These are phyloP conservation scores for Exserohilum turcica DNA, from an alignment of 2,329 filamentous ascomycete species.

Conservation along the genomic window DNA sequence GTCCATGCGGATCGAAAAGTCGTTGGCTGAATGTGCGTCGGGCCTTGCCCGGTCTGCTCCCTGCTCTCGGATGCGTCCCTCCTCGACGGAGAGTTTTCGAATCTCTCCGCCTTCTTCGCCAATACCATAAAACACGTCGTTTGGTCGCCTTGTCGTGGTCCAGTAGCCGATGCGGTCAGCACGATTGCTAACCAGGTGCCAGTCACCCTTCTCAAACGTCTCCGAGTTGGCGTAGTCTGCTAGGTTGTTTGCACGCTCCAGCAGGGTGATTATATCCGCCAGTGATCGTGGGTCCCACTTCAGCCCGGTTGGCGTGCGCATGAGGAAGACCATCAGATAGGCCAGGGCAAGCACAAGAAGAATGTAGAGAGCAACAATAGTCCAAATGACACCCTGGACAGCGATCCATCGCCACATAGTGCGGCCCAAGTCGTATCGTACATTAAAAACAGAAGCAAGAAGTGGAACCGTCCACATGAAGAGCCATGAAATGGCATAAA, in stretches of 20 bases:
- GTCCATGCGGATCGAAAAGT: slow-evolving; percentile 55
- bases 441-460: slow-evolving; percentile 75
- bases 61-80: slow-evolving; percentile 56
- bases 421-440: slow-evolving; percentile 63
- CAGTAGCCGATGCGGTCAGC: slow-evolving; percentile 84
- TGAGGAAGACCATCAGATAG: slow-evolving; percentile 68
- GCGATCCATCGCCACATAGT: slow-evolving; percentile 78
- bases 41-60: slow-evolving; percentile 34
- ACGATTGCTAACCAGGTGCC: slow-evolving; percentile 61
- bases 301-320: slow-evolving; percentile 70
- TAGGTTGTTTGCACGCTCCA: slow-evolving; percentile 80
- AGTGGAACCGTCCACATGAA: slow-evolving; percentile 80
- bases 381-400: slow-evolving; percentile 79
- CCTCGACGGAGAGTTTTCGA: slow-evolving; percentile 57
- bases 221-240: slow-evolving; percentile 73
- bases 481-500: slow-evolving; percentile 74
- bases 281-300: slow-evolving; percentile 84
- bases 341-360: slow-evolving; percentile 65
- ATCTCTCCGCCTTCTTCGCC: slow-evolving; percentile 65
- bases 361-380: slow-evolving; percentile 73
- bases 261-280: slow-evolving; percentile 77
- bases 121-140: slow-evolving; percentile 77
- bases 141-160: slow-evolving; percentile 68
- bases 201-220: slow-evolving; percentile 60
- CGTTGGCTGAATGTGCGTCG: slow-evolving; percentile 25